Evolutionary conservation across 2,329 filamentous ascomycete genomes (phyloP), one percentile per base, ranked within the genome.

Genomic region (Apiospora phragmitis): DNA sequence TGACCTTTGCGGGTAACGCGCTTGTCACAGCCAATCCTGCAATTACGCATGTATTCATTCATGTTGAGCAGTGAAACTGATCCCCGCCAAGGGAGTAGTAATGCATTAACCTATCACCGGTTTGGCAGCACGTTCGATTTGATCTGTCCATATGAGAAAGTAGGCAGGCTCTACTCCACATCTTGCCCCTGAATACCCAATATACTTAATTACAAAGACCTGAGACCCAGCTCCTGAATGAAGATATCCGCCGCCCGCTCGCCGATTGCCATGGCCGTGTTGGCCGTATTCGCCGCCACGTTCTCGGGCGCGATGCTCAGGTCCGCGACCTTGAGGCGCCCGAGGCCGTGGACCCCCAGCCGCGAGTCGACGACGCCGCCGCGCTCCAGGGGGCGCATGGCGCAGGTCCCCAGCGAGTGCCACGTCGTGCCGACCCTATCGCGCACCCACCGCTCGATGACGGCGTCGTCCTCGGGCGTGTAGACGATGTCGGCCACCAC

Each of bases 311-410:
- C 69, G 4, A 79, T 70, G 72, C 77, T 75, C 71, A 80, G 26
- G 69, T 80, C 79, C 11, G 77, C 80, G 24, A 83, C 73, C 74
- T 83, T 83, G 59, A 84, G 75, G 4, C 77, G 77, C 65, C 75
- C 62, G 0, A 81, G 76, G 0, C 81, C 81, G 65, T 83, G 80
- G 5, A 59, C 86, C 71, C 82, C 83, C 3, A 89, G 79, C 42
- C 72, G 45, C 0, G 82, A 73, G 70, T 85, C 82, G 0, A 88
- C 86, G 12, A 88, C 86, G 2, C 86, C 86, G 0, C 85, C 86
- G 3, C 84, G 78, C 41, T 83, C 81, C 21, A 81, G 78, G 1
- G 84, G 80, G 79, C 87, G 82, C 86, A 88, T 88, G 4, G 86
- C 81, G 4, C 84, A 81, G 0, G 85, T 86, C 1, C 85, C 85